Conservation (phyloP, 257 asterid genomes). For the Solanum pimpinellifolium region DNA sequence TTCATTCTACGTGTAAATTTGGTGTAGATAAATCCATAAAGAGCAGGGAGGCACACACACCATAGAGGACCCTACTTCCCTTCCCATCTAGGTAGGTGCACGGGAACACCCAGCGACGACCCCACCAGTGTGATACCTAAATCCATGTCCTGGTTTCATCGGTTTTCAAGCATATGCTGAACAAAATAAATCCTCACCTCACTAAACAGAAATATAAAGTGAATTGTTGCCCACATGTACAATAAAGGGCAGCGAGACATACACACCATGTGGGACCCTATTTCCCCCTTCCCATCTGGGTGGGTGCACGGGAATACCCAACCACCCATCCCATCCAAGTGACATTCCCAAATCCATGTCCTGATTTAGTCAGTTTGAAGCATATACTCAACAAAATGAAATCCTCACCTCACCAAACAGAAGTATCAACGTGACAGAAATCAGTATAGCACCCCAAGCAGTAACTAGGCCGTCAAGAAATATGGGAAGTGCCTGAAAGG, state of each 20-base stretch:
- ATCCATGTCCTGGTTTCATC: not conserved
- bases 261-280: not conserved
- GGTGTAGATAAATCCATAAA: not conserved
- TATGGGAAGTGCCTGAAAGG: constrained; percentile 81
- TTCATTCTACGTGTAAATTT: not conserved
- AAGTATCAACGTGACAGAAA: constrained; percentile 87
- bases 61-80: not conserved
- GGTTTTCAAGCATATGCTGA: not conserved
- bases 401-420: constrained; percentile 82
- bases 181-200: constrained; percentile 39
- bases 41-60: not conserved
- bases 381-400: not conserved
- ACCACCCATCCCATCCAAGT: not conserved
- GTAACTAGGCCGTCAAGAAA: constrained; percentile 60
- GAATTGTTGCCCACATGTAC: not conserved
- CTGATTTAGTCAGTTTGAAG: not conserved
- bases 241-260: not conserved
- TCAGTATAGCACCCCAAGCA: constrained; percentile 87
- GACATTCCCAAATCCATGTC: not conserved
- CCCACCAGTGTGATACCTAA: not conserved
- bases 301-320: not conserved
- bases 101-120: not conserved
- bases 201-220: constrained; percentile 59
- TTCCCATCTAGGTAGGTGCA: not conserved
- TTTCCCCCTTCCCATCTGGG: not conserved